Base-by-base conservation (phyloP, 257 asterid species). In the Solanum peruvianum region DNA sequence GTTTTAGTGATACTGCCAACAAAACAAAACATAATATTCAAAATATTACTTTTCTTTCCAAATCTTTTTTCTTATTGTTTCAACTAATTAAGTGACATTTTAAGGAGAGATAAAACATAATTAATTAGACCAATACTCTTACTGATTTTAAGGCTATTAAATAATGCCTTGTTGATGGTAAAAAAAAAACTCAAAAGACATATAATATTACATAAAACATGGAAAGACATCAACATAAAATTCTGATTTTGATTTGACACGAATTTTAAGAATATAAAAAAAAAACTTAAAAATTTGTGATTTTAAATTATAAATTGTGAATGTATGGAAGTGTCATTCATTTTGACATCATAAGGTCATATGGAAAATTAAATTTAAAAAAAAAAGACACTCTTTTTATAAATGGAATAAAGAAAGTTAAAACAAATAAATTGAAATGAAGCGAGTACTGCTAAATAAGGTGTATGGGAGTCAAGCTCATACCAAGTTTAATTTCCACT, bases 1-100 rank as follows among this genome's bases (percentile, higher is more conserved):
- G 98, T 95, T 87, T 93, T 91, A 3, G 86, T 87, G 58, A 89
- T 89, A 89, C 99, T 95, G 92, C 89, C 21, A 87, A 58, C 5
- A 39, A 14, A 9, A 35, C 2, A 2, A 87, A 5, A 86, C 44
- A 21, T 39, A 75, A 25, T 9, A 25, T 6, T n/a, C 60, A 76
- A 42, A 33, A 2, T 11, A 41, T 75, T 37, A 72, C 49, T 37
- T 72, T 72, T 37, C 29, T 20, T 72, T 72, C 47, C 47, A 5
- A 72, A 20, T 70, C 13, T 7, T 73, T 73, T 1, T 37, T 37
- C 31, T 73, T 73, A 39, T 37, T 21, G 10, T 37, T 37, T 39
- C 29, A 73, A 39, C 39, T 39, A 73, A 73, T 37, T 73, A 73
- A 39, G 52, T 0, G 18, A 73, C 52, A 72, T 1, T 21, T 10